phyloP scores from a whole-genome alignment of 345 rosid genomes.

The Salix purpurea region DNA sequence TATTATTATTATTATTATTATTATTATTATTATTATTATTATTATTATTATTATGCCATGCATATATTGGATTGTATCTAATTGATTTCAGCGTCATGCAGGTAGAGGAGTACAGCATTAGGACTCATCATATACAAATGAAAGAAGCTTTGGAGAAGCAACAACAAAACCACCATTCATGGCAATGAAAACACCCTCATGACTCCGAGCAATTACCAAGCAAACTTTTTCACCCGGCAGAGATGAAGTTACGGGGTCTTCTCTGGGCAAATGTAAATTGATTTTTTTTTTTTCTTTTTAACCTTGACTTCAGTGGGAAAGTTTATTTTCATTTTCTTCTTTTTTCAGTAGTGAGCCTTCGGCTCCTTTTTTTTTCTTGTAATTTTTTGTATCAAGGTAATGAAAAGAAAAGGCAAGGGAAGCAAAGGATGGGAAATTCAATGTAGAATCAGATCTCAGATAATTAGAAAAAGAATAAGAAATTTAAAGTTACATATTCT shows the following conservation, averaged over 20 bases:
- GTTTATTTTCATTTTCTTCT: conserved; percentile 6
- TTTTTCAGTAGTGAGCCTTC: conserved; percentile 7
- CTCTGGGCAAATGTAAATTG: conserved; percentile 33
- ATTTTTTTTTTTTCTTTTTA: conserved; percentile 2
- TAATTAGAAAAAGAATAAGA: background rate
- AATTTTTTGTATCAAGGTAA: conserved; percentile 20
- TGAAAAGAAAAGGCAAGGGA: conserved; percentile 29
- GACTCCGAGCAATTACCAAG: conserved; percentile 26
- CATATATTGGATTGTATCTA: conserved; percentile 2
- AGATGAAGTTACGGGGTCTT: conserved; percentile 8
- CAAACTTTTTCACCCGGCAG: conserved; percentile 30
- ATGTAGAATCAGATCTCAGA: conserved; percentile 9
- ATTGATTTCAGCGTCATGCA: conserved; percentile 8
- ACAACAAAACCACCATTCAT: conserved; percentile 17
- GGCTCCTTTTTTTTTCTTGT: conserved; percentile 12
- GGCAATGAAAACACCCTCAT: conserved; percentile 22
- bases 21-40: background rate
- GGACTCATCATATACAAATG: conserved; percentile 60
- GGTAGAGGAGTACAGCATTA: conserved; percentile 27
- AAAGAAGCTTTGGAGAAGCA: conserved; percentile 44
- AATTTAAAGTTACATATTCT: background rate
- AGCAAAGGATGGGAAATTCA: conserved; percentile 20
- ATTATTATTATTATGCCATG: background rate
- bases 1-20: background rate
- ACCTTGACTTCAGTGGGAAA: conserved; percentile 10